A percentile compares a stretch with the other conserved stretches of the same genome.
Conservation (phyloP, 495 filamentous ascomycete genomes). For the Penicillium goetzii region DNA sequence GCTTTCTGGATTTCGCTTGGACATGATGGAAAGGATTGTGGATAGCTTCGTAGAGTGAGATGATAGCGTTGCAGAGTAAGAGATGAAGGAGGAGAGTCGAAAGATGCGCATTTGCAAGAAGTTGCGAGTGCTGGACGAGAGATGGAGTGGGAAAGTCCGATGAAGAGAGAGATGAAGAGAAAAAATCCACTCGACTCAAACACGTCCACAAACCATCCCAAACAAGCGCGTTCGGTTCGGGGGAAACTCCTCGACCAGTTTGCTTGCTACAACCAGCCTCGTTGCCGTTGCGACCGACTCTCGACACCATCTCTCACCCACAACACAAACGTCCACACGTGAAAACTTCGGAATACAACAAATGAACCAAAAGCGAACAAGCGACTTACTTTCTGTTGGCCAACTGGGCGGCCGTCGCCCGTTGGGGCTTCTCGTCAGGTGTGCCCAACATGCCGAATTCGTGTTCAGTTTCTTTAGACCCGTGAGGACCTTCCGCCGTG, state of each 20-base stretch:
- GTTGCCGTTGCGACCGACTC: background rate
- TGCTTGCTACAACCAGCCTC: background rate
- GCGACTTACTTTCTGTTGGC: constrained; percentile 56
- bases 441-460: constrained; percentile 46
- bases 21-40: background rate
- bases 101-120: constrained; percentile 6
- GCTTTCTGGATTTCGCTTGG: background rate
- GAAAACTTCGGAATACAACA: background rate
- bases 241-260: background rate
- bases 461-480: constrained; percentile 35
- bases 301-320: background rate
- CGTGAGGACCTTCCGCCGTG: constrained; percentile 41
- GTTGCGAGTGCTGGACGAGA: background rate
- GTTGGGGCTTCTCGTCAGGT: constrained; percentile 51
- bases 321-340: background rate
- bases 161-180: background rate
- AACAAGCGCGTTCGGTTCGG: background rate
- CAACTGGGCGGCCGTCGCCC: constrained; percentile 56
- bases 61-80: constrained; percentile 2
- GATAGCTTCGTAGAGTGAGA: background rate
- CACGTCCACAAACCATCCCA: background rate
- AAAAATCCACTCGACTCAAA: background rate
- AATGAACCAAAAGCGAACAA: constrained; percentile 2
- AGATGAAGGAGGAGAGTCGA: constrained; percentile 7
- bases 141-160: background rate